These are phyloP conservation scores for Hippophae gyantsensis DNA, from an alignment of 306 rosid species.

Conservation along the genomic window DNA sequence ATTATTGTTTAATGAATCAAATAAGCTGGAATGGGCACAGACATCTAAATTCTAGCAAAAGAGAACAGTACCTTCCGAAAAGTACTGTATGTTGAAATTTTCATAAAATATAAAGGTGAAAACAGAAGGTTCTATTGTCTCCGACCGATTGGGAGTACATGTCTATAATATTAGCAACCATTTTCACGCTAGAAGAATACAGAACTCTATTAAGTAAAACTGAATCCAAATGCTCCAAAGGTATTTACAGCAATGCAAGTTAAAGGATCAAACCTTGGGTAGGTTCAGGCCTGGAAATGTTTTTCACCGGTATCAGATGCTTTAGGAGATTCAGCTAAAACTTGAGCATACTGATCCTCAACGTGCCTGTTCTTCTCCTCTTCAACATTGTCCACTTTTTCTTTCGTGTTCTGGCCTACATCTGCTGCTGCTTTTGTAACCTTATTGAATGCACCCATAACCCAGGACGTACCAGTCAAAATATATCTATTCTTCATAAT, in stretches of 20 bases:
- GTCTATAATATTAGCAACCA: constrained; percentile 31
- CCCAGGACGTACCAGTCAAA: constrained; percentile 77
- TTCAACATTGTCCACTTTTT: constrained; percentile 51
- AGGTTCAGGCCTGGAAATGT: constrained; percentile 55
- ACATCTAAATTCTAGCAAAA: constrained; percentile 8
- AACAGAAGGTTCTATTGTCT: constrained; percentile 18
- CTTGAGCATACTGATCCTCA: constrained; percentile 48
- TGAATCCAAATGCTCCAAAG: constrained; percentile 24
- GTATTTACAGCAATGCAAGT: constrained; percentile 42
- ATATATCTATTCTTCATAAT: constrained; percentile 86
- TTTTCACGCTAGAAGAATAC: constrained; percentile 22
- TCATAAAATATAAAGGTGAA: constrained; percentile 22
- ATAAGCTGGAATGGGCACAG: neutral
- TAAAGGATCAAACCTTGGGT: constrained; percentile 81
- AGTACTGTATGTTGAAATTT: constrained; percentile 22
- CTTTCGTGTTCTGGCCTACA: constrained; percentile 81
- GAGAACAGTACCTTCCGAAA: neutral
- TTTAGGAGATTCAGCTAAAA: constrained; percentile 57
- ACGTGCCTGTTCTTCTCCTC: constrained; percentile 51
- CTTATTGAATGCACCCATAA: constrained; percentile 66
- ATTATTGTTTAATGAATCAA: too few species aligned
- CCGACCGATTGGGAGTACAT: constrained; percentile 13
- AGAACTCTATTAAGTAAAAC: constrained; percentile 17
- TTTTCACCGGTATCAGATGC: constrained; percentile 47
- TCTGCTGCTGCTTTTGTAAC: constrained; percentile 92